Percentiles rank a stretch among this genome's conserved stretches.
Evolutionary conservation across 768 basidiomycete genomes (phyloP).

Genomic region (Fibroporia radiculosa): DNA sequence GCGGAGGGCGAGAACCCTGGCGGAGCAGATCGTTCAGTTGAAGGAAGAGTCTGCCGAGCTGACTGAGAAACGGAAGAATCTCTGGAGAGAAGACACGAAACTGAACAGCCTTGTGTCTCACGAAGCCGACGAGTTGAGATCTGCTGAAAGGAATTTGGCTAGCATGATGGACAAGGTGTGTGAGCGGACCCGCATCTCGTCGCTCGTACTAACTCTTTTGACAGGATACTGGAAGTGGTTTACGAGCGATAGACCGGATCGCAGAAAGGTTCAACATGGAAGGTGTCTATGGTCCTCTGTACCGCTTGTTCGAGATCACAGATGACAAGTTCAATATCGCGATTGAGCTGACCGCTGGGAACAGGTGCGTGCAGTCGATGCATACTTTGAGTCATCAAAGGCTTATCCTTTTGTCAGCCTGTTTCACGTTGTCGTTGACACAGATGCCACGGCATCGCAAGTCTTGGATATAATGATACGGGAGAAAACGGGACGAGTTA

Average conservation of each 20-base stretch:
- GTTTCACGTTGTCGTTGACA: conserved; percentile 97
- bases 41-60: conserved; percentile 65
- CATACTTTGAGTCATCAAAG: not conserved
- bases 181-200: not conserved
- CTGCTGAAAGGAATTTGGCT: conserved; percentile 70
- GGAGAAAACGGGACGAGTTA: conserved; percentile 91
- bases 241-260: conserved; percentile 81
- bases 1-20: conserved; percentile 45
- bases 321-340: conserved; percentile 88
- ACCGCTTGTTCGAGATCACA: conserved; percentile 85
- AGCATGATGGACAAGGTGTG: conserved; percentile 94
- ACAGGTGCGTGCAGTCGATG: conserved; percentile 48
- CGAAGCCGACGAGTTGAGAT: conserved; percentile 73
- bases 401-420: conserved; percentile 42
- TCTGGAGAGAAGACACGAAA: conserved; percentile 94
- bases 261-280: conserved; percentile 64
- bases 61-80: conserved; percentile 79
- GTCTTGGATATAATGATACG: conserved; percentile 92
- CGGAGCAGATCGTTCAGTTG: conserved; percentile 49
- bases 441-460: conserved; percentile 85
- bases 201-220: not conserved
- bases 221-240: conserved; percentile 86
- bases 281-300: conserved; percentile 91
- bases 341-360: conserved; percentile 91
- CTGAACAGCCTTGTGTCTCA: conserved; percentile 69